These are phyloP conservation scores for Geotrichum phurueaensis DNA, from an alignment of 1,139 yeast species.

Conservation along the genomic window DNA sequence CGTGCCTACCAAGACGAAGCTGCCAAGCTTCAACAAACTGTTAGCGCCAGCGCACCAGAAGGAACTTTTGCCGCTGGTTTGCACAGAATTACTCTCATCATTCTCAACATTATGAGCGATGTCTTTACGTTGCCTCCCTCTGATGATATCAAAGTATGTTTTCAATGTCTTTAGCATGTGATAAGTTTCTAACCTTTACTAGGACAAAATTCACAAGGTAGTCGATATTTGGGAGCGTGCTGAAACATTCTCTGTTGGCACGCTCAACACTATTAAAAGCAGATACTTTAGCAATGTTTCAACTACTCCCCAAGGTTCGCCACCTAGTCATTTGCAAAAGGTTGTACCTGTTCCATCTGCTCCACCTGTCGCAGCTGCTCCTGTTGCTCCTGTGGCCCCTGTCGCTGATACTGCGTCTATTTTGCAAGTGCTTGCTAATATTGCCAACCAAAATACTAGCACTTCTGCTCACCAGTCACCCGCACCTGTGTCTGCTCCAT, in stretches of 20 bases:
- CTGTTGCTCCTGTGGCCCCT: slow-evolving; percentile 19
- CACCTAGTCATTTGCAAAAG: slow-evolving; percentile 25
- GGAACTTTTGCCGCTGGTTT: slow-evolving; percentile 78
- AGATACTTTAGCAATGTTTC: slow-evolving; percentile 44
- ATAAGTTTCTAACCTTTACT: slow-evolving; percentile 25
- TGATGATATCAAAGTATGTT: slow-evolving; percentile 26
- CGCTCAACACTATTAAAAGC: slow-evolving; percentile 51
- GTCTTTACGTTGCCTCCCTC: slow-evolving; percentile 27
- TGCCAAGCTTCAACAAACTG: slow-evolving; percentile 45
- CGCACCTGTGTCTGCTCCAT: neutral
- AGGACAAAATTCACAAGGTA: slow-evolving; percentile 71
- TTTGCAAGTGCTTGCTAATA: slow-evolving; percentile 36
- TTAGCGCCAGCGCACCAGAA: slow-evolving; percentile 44
- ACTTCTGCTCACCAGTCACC: slow-evolving; percentile 1
- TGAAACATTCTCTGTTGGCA: slow-evolving; percentile 59
- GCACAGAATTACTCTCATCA: slow-evolving; percentile 35
- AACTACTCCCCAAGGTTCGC: slow-evolving; percentile 47
- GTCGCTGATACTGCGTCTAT: slow-evolving; percentile 37
- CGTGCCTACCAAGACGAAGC: slow-evolving; percentile 80
- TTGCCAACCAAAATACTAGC: slow-evolving; percentile 34
- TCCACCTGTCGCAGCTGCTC: slow-evolving; percentile 18
- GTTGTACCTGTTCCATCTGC: slow-evolving; percentile 32
- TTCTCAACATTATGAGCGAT: slow-evolving; percentile 33
- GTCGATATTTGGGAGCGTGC: slow-evolving; percentile 92
- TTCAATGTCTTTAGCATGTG: slow-evolving; percentile 34